phyloP scores from a whole-genome alignment of 2,329 filamentous ascomycete genomes.

The Septoria petroselini region DNA sequence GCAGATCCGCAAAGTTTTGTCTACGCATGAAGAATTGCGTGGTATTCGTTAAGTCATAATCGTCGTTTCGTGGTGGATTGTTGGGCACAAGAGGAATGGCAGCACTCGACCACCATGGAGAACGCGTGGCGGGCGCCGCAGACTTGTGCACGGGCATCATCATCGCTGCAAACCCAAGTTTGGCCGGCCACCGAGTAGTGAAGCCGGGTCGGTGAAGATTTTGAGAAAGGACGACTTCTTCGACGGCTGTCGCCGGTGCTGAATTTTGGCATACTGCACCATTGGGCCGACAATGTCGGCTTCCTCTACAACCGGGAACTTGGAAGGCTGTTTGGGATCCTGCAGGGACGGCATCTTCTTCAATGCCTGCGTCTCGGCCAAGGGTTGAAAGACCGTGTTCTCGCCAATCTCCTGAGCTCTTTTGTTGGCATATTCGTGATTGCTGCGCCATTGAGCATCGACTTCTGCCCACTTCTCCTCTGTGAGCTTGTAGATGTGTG shows the following conservation, averaged over 20 bases:
- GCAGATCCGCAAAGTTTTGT: slow-evolving; percentile 16
- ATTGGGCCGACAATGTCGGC: slow-evolving; percentile 93
- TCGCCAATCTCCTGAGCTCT: slow-evolving; percentile 39
- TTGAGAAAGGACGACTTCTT: slow-evolving; percentile 35
- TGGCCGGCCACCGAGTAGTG: slow-evolving; percentile 27
- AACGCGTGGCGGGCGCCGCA: neutral
- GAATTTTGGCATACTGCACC: slow-evolving; percentile 52
- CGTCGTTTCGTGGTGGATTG: slow-evolving; percentile 8
- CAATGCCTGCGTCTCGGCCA: slow-evolving; percentile 53
- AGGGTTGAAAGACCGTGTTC: slow-evolving; percentile 41
- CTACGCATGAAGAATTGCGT: slow-evolving; percentile 10
- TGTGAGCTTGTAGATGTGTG: slow-evolving; percentile 80
- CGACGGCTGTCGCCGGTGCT: slow-evolving; percentile 29
- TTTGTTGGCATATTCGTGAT: slow-evolving; percentile 60
- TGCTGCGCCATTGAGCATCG: slow-evolving; percentile 68
- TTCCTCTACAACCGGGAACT: slow-evolving; percentile 84
- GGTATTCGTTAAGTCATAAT: slow-evolving; percentile 15
- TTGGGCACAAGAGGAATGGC: slow-evolving; percentile 9
- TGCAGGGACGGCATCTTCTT: slow-evolving; percentile 66
- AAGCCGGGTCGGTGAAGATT: slow-evolving; percentile 37
- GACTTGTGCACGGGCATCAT: slow-evolving; percentile 3
- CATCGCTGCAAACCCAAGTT: slow-evolving; percentile 23
- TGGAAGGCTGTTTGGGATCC: slow-evolving; percentile 65
- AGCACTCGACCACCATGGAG: neutral
- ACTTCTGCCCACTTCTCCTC: slow-evolving; percentile 85